A percentile compares a stretch with the other conserved stretches of the same genome.
Evolutionary conservation across 495 filamentous ascomycete genomes (phyloP).

Genomic region (Aspergillus ellipticus): DNA sequence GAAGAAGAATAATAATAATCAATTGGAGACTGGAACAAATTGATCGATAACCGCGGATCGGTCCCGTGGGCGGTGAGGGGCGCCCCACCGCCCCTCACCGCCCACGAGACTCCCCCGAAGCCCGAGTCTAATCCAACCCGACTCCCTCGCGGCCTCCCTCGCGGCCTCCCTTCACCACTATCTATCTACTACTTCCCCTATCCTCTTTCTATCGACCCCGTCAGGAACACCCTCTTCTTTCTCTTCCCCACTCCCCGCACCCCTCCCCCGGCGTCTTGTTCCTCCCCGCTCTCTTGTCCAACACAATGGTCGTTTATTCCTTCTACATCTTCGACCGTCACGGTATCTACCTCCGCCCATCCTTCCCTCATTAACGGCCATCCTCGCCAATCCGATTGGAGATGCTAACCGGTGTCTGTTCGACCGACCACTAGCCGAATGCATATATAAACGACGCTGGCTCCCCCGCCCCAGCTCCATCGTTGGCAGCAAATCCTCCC

Average conservation of each 20-base stretch:
- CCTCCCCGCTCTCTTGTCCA: too few relatives aligned
- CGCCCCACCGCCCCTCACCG: too few relatives aligned
- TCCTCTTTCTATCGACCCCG: too few relatives aligned
- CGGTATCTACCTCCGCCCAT: slow-evolving; percentile 56
- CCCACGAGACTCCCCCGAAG: not conserved
- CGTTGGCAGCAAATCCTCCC: slow-evolving; percentile 40
- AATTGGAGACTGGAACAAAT: not conserved
- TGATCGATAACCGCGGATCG: slow-evolving; percentile 4
- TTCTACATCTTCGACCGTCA: slow-evolving; percentile 99
- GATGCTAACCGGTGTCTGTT: slow-evolving; percentile 10
- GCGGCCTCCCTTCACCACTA: too few relatives aligned
- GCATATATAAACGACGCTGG: slow-evolving; percentile 92
- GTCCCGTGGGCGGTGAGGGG: not conserved
- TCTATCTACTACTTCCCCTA: too few relatives aligned
- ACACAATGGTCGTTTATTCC: slow-evolving; percentile 84
- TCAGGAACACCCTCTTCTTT: not conserved
- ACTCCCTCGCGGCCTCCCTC: too few relatives aligned
- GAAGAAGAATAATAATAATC: not conserved
- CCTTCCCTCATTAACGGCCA: not conserved
- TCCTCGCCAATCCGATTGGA: not conserved
- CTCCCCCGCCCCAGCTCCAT: slow-evolving; percentile 46
- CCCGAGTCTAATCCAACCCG: not conserved
- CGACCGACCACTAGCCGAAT: slow-evolving; percentile 74
- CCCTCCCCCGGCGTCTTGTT: not conserved
- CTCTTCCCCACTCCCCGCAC: not conserved